Percentiles rank a stretch among this genome's conserved stretches.
Evolutionary conservation across 2,329 filamentous ascomycete species (phyloP).

Genomic region (Parastagonospora avenae): DNA sequence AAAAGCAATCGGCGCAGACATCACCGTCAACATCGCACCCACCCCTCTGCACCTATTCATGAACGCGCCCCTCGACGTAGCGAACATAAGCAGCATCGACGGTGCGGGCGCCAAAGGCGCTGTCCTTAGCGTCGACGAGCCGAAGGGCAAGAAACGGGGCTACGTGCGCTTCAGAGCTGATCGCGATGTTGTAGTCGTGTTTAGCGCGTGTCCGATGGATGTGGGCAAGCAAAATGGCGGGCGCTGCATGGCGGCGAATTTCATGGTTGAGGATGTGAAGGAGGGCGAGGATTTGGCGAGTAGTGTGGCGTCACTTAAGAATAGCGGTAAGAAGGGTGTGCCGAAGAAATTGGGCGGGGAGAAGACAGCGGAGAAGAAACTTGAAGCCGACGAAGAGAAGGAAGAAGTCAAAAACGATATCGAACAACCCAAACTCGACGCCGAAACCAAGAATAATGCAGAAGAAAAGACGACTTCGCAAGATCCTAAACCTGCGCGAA

Average conservation of each 20-base stretch:
- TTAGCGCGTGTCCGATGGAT: conserved; percentile 48
- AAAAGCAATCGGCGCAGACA: conserved; percentile 53
- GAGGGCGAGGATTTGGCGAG: conserved; percentile 29
- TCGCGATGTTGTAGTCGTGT: conserved; percentile 43
- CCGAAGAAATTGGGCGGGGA: neutral
- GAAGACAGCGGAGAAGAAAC: conserved; percentile 1
- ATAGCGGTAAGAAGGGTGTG: conserved; percentile 15
- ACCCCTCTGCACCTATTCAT: conserved; percentile 54
- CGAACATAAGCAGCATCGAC: conserved; percentile 11
- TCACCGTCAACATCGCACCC: conserved; percentile 55
- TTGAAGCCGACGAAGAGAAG: neutral
- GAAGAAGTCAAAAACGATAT: neutral
- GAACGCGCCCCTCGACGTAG: conserved; percentile 36
- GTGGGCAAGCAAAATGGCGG: conserved; percentile 44
- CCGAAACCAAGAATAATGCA: too few species aligned
- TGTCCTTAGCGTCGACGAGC: conserved; percentile 35
- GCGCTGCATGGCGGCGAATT: conserved; percentile 47
- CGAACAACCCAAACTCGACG: too few species aligned
- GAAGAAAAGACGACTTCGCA: too few species aligned
- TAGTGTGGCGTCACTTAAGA: conserved; percentile 16
- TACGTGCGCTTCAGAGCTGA: conserved; percentile 44
- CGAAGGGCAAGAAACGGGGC: conserved; percentile 41
- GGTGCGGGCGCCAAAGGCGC: conserved; percentile 38
- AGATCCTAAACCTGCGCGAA: too few species aligned
- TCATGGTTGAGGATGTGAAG: conserved; percentile 42